These are phyloP conservation scores for Racocetra persica DNA, from an alignment of 371 early-diverging fungal species.

Conservation along the genomic window DNA sequence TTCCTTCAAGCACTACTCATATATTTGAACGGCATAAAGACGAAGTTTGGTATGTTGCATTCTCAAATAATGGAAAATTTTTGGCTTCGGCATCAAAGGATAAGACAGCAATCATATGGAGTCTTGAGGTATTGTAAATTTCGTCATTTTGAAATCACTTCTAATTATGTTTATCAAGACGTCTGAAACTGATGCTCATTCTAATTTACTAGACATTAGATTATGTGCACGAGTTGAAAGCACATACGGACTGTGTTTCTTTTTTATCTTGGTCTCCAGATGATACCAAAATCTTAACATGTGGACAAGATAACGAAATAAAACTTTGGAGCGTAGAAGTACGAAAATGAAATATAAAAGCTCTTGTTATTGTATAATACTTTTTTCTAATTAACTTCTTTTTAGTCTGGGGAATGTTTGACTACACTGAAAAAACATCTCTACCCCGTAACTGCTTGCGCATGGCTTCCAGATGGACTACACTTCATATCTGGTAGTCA, in stretches of 20 bases:
- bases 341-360: slow-evolving; percentile 35
- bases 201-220: slow-evolving; percentile 19
- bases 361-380: neutral
- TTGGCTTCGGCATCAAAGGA: slow-evolving; percentile 94
- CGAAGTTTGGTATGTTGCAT: slow-evolving; percentile 95
- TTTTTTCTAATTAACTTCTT: neutral
- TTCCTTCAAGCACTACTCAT: slow-evolving; percentile 66
- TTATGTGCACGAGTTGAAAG: slow-evolving; percentile 34
- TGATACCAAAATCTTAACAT: slow-evolving; percentile 75
- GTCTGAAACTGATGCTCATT: neutral
- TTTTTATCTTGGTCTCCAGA: slow-evolving; percentile 94
- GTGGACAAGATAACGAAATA: slow-evolving; percentile 79
- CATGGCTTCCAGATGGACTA: slow-evolving; percentile 80
- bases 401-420: slow-evolving; percentile 60
- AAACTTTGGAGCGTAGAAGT: slow-evolving; percentile 87
- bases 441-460: slow-evolving; percentile 82
- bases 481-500: slow-evolving; percentile 82
- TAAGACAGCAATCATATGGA: slow-evolving; percentile 88
- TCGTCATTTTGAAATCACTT: neutral
- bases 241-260: slow-evolving; percentile 38
- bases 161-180: neutral
- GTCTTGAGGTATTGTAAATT: slow-evolving; percentile 58
- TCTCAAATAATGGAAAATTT: slow-evolving; percentile 85
- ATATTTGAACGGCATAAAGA: slow-evolving; percentile 82
- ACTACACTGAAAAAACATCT: slow-evolving; percentile 65